These are phyloP conservation scores for Chalciporus piperatoides DNA, from an alignment of 1,284 basidiomycete species.

Conservation along the genomic window DNA sequence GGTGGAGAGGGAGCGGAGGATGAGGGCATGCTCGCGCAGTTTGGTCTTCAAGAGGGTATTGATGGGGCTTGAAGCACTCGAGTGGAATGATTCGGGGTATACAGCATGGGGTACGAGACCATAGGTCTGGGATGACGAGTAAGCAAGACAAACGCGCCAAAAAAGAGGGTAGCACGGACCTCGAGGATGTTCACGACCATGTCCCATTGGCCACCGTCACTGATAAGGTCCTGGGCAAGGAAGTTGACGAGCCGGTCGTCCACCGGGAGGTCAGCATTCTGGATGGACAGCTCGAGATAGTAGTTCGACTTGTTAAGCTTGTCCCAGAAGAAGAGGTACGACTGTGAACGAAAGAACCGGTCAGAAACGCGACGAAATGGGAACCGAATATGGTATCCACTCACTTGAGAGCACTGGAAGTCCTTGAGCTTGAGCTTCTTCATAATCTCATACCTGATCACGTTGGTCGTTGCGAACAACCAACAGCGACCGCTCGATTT, in stretches of 20 bases:
- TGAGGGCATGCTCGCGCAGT: conserved; percentile 86
- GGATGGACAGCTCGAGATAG: conserved; percentile 86
- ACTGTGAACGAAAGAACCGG: conserved; percentile 38
- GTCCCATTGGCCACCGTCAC: conserved; percentile 94
- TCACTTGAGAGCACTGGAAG: conserved; percentile 85
- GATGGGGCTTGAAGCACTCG: conserved; percentile 69
- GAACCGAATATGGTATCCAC: conserved; percentile 15
- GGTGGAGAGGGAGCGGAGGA: conserved; percentile 64
- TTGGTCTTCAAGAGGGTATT: conserved; percentile 84
- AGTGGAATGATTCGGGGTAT: conserved; percentile 87
- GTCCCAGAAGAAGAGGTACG: conserved; percentile 92
- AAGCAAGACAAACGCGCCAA: neutral
- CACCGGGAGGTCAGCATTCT: conserved; percentile 76
- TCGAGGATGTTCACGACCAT: conserved; percentile 88
- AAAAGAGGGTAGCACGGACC: conserved; percentile 32
- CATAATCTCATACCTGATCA: conserved; percentile 81
- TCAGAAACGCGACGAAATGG: conserved; percentile 11
- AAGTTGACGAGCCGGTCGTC: conserved; percentile 81
- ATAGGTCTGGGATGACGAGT: conserved; percentile 50
- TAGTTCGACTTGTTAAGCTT: conserved; percentile 96
- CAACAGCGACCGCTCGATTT: conserved; percentile 86
- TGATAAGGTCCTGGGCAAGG: conserved; percentile 76
- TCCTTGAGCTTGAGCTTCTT: conserved; percentile 82
- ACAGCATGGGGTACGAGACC: conserved; percentile 79
- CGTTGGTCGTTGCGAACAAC: conserved; percentile 90